Conservation (phyloP, 768 basidiomycete species). For the Cyathus striatus region DNA sequence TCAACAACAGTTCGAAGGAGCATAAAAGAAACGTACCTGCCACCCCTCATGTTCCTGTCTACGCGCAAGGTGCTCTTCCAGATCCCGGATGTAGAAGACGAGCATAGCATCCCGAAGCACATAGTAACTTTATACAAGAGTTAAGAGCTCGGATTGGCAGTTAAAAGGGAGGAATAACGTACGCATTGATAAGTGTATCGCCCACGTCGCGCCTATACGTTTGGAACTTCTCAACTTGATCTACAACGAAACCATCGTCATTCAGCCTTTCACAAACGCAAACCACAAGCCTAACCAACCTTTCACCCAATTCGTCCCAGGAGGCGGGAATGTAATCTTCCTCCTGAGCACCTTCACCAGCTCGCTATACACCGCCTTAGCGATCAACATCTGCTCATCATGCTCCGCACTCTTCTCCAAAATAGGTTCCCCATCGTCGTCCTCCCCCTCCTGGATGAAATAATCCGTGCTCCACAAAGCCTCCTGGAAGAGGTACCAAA, state of each 20-base stretch:
- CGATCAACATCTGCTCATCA: conserved; percentile 49
- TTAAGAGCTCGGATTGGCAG: conserved; percentile 1
- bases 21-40: conserved; percentile 50
- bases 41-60: conserved; percentile 48
- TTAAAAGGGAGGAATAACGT: conserved; percentile 18
- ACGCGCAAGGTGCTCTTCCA: conserved; percentile 47
- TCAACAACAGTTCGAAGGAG: neutral
- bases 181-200: conserved; percentile 88
- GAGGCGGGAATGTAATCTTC: conserved; percentile 73
- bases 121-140: conserved; percentile 70
- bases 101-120: conserved; percentile 84
- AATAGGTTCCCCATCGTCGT: conserved; percentile 20
- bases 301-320: conserved; percentile 55
- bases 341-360: conserved; percentile 64
- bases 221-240: conserved; percentile 75
- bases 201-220: conserved; percentile 82
- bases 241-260: conserved; percentile 34
- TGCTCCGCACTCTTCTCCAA: conserved; percentile 19
- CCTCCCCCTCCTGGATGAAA: conserved; percentile 27
- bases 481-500: conserved; percentile 92
- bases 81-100: conserved; percentile 58
- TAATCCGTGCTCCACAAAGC: conserved; percentile 70
- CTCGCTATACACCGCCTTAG: conserved; percentile 76
- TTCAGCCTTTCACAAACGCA: conserved; percentile 6
- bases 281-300: conserved; percentile 35